Evolutionary conservation across 495 filamentous ascomycete species (phyloP).

Genomic region (Neurospora intermedia): DNA sequence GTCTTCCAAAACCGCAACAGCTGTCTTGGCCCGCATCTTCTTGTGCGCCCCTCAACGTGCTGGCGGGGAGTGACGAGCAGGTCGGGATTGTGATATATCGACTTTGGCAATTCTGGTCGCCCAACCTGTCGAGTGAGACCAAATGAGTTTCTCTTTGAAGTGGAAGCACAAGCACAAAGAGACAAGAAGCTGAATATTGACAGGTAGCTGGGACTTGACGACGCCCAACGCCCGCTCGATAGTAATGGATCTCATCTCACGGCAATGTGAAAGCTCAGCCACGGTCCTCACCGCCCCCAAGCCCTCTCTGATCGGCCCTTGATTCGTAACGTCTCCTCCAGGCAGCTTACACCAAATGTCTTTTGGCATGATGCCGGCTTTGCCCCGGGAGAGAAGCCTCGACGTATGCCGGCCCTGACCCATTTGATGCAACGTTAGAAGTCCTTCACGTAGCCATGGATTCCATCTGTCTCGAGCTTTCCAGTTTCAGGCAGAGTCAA

Average conservation of each 20-base stretch:
- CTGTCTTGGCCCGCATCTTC: neutral
- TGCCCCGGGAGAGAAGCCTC: neutral
- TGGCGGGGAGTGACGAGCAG: slow-evolving; percentile 7
- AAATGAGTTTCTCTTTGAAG: neutral
- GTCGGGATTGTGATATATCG: slow-evolving; percentile 4
- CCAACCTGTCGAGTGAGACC: neutral
- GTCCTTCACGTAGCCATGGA: neutral
- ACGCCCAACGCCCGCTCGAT: slow-evolving; percentile 12
- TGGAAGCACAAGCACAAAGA: slow-evolving; percentile 1
- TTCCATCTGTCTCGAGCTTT: neutral
- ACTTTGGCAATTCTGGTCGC: slow-evolving; percentile 1
- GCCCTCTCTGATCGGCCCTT: neutral
- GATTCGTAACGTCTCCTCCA: neutral
- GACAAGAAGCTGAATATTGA: neutral
- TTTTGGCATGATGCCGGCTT: neutral
- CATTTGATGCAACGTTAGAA: slow-evolving; percentile 2
- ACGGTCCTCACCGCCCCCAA: slow-evolving; percentile 23
- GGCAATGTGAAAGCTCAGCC: slow-evolving; percentile 15
- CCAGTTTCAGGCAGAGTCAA: neutral
- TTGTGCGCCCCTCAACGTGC: slow-evolving; percentile 2
- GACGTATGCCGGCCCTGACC: neutral
- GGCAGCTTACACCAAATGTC: slow-evolving; percentile 1
- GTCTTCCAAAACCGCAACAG: slow-evolving; percentile 7
- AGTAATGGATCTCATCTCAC: neutral
- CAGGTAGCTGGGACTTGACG: slow-evolving; percentile 6